Conservation (phyloP, 1,284 basidiomycete species). For the Tetrapyrgos nigripes region DNA sequence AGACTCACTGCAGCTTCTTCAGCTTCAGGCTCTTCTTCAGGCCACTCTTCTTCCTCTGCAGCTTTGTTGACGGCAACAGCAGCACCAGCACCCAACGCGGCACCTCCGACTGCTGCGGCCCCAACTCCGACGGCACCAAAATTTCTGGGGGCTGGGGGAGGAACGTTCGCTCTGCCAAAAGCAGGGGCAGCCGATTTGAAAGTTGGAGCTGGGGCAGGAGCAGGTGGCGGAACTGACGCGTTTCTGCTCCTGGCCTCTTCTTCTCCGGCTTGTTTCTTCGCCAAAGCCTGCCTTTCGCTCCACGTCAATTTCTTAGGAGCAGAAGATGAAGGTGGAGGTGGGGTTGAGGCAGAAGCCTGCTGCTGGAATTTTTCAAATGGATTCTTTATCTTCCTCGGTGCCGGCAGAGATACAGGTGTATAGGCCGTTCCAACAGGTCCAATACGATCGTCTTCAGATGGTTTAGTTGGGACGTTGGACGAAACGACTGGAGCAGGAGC, state of each 20-base stretch:
- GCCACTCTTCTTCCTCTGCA: slow-evolving; percentile 41
- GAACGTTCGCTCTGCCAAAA: slow-evolving; percentile 43
- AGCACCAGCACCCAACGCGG: slow-evolving; percentile 41
- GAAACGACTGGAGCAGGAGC: slow-evolving; percentile 48
- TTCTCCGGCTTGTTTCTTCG: slow-evolving; percentile 85
- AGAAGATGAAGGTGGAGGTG: slow-evolving; percentile 31
- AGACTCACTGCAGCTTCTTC: slow-evolving; percentile 38
- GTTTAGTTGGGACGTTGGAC: slow-evolving; percentile 65
- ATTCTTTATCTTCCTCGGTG: slow-evolving; percentile 88
- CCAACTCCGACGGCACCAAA: slow-evolving; percentile 43
- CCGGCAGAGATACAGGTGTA: slow-evolving; percentile 82
- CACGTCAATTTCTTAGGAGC: slow-evolving; percentile 83
- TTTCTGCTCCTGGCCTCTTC: slow-evolving; percentile 76
- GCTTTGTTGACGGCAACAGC: slow-evolving; percentile 34
- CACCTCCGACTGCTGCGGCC: slow-evolving; percentile 39
- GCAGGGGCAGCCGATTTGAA: slow-evolving; percentile 47
- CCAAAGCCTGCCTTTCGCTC: slow-evolving; percentile 87
- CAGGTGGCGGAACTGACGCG: slow-evolving; percentile 49
- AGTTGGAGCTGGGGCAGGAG: slow-evolving; percentile 34
- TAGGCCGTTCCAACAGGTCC: slow-evolving; percentile 87
- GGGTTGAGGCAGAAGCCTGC: slow-evolving; percentile 34
- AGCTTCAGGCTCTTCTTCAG: slow-evolving; percentile 32
- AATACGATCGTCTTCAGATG: slow-evolving; percentile 80
- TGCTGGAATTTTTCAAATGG: slow-evolving; percentile 75
- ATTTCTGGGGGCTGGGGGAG: slow-evolving; percentile 40